phyloP scores from a whole-genome alignment of 345 rosid species.

The Heritiera fomes region DNA sequence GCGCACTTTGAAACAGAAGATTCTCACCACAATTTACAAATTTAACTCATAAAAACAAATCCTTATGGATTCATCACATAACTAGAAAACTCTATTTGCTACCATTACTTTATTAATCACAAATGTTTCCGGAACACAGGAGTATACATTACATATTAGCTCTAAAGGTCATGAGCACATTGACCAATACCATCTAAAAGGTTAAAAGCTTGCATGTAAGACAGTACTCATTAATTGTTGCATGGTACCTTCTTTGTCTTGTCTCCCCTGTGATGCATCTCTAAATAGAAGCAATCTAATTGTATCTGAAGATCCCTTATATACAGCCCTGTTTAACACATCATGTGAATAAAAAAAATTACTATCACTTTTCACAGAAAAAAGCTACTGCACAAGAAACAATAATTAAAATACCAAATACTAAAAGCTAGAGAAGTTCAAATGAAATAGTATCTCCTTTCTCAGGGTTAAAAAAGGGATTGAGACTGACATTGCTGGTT shows the following conservation, averaged over 20 bases:
- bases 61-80: neutral
- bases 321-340: conserved; percentile 83
- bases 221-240: neutral
- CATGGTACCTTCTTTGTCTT: conserved; percentile 73
- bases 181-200: neutral
- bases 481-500: conserved; percentile 3
- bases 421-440: neutral
- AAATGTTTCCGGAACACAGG: neutral
- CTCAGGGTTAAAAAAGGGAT: neutral
- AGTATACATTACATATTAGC: neutral
- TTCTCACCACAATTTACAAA: neutral
- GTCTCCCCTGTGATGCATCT: conserved; percentile 78
- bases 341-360: conserved; percentile 17
- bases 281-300: conserved; percentile 86
- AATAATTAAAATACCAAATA: neutral
- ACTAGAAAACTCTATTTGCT: neutral
- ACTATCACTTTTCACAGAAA: conserved; percentile 3
- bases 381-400: neutral
- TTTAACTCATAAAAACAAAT: conserved; percentile 4
- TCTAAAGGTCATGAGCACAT: neutral
- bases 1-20: neutral
- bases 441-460: neutral
- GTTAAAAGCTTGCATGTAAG: neutral
- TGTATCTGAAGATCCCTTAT: conserved; percentile 78
- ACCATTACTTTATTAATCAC: neutral